These are phyloP conservation scores for Magnolia sinica DNA, from an alignment of 164 flowering plant species.

Conservation along the genomic window DNA sequence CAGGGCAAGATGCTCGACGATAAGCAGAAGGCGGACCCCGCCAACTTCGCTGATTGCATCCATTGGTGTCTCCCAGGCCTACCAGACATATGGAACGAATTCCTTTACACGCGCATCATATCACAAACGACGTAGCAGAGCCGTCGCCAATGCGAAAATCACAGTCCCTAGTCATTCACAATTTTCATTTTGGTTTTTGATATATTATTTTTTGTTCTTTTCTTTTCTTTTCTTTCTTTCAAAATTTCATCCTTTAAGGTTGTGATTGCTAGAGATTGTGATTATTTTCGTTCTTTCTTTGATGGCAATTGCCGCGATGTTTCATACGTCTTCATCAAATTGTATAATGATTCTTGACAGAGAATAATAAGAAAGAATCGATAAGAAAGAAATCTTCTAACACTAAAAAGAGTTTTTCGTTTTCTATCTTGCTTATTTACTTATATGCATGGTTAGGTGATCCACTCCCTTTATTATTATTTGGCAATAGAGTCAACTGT, in stretches of 20 bases:
- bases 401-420: too few relatives aligned
- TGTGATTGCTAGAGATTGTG: neutral
- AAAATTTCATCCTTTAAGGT: neutral
- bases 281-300: neutral
- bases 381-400: neutral
- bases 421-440: too few relatives aligned
- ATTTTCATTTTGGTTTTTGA: neutral
- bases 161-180: neutral
- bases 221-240: neutral
- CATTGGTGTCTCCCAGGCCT: slow-evolving; percentile 97
- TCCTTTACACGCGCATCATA: slow-evolving; percentile 59
- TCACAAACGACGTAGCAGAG: slow-evolving; percentile 19
- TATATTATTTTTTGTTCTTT: neutral
- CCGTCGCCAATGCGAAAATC: neutral
- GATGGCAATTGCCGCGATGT: neutral
- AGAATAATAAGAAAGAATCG: neutral
- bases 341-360: neutral
- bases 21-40: slow-evolving; percentile 66
- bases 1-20: slow-evolving; percentile 65
- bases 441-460: too few relatives aligned
- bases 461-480: too few relatives aligned
- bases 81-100: slow-evolving; percentile 96
- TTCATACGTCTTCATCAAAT: neutral
- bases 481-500: too few relatives aligned
- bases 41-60: slow-evolving; percentile 71